Evolutionary conservation across 805 yeast genomes (phyloP).

Genomic region (Candida argentea): DNA sequence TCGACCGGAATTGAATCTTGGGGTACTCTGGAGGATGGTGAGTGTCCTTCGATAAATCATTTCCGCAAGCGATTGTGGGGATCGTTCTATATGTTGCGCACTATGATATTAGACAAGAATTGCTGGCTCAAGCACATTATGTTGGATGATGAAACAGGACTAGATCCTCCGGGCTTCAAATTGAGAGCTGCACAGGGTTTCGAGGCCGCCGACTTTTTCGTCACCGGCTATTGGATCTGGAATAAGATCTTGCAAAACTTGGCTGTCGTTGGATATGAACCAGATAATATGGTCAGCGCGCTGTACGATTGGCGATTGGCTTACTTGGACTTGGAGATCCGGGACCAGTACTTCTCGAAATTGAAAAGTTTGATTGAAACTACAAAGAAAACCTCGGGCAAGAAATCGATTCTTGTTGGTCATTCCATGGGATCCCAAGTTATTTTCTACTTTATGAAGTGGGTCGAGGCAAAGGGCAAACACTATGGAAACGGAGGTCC

Average conservation of each 20-base stretch:
- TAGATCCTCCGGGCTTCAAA: conserved; percentile 78
- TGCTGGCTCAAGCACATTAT: conserved; percentile 92
- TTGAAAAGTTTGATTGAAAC: conserved; percentile 67
- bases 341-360: conserved; percentile 80
- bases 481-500: conserved; percentile 86
- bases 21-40: conserved; percentile 60
- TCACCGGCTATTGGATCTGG: conserved; percentile 99
- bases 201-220: conserved; percentile 92
- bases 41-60: conserved; percentile 75
- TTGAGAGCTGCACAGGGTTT: conserved; percentile 92
- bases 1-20: conserved; percentile 93
- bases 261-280: conserved; percentile 90
- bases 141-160: conserved; percentile 84
- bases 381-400: conserved; percentile 36
- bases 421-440: conserved; percentile 98
- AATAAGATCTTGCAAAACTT: conserved; percentile 88
- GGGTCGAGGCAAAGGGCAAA: conserved; percentile 88
- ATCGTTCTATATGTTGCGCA: conserved; percentile 84
- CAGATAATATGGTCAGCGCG: conserved; percentile 83
- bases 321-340: conserved; percentile 73
- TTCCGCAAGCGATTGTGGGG: conserved; percentile 96
- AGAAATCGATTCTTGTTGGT: conserved; percentile 71
- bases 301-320: conserved; percentile 95
- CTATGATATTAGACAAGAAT: conserved; percentile 83
- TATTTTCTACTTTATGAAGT: conserved; percentile 78